A percentile compares a stretch with the other conserved stretches of the same genome.
Conservation (phyloP, 2,329 filamentous ascomycete species). For the Diaporthe eres region DNA sequence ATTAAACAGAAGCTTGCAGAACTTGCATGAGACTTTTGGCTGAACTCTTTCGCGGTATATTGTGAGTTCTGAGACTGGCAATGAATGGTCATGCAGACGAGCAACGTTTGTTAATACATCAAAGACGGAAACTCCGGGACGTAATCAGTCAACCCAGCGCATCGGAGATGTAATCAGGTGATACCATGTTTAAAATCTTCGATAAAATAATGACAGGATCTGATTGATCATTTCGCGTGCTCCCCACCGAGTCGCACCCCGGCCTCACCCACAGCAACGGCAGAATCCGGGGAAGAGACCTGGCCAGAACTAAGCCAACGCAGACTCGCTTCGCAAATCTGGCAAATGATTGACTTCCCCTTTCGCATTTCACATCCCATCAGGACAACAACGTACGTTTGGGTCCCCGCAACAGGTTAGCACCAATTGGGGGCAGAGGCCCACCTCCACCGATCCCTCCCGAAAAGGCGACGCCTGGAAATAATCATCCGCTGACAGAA, state of each 20-base stretch:
- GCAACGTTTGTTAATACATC: neutral
- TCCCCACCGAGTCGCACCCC: slow-evolving; percentile 3
- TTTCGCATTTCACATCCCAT: slow-evolving; percentile 1
- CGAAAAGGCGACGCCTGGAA: slow-evolving; percentile 17
- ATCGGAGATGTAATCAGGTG: neutral
- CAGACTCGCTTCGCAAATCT: neutral
- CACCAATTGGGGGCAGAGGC: neutral
- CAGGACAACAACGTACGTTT: slow-evolving; percentile 36
- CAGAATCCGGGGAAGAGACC: slow-evolving; percentile 30
- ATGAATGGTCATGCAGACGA: neutral
- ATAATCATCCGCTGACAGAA: slow-evolving; percentile 39
- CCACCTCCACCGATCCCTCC: slow-evolving; percentile 19
- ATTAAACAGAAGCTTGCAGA: neutral
- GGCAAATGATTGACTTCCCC: slow-evolving; percentile 26
- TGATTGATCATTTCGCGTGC: neutral
- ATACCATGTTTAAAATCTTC: neutral
- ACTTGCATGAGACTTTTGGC: neutral
- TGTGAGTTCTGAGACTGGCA: neutral
- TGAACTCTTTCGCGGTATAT: neutral
- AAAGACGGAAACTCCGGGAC: neutral
- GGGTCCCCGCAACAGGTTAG: slow-evolving; percentile 24
- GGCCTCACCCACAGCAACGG: slow-evolving; percentile 10
- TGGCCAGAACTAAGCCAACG: slow-evolving; percentile 10
- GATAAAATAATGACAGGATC: neutral
- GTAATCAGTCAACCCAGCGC: neutral